Base-by-base conservation (phyloP, 257 asterid genomes). In the Pogostemon cablin region DNA sequence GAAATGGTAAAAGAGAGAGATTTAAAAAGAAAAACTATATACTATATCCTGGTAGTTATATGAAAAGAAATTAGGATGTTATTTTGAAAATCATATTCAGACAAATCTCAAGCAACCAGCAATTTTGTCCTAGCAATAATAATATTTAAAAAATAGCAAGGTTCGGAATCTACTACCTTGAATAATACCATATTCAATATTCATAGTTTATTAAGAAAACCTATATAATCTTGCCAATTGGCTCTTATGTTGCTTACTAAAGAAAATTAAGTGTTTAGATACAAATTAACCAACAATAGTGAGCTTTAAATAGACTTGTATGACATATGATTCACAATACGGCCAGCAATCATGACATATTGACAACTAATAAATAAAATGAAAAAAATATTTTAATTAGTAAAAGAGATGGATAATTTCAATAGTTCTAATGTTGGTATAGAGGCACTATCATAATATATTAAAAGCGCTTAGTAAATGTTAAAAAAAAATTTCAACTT, bases 1-100 rank as follows among this genome's bases (percentile, higher is more conserved):
- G 65, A 48, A 32, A 7, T 38, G 43, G 42, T 67, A 17, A 67
- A 48, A 65, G 3, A 48, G 48, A 65, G 53, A 50, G 9, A 52
- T 4, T 12, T 40, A 57, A 53, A 4, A 38, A 3, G 43, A 25
- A 9, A 15, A 6, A 41, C 1, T 0, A 15, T 10, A 25, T 25
- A 25, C 32, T 11, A 7, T 0, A 6, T 5, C 57, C 6, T 52
- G 32, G 58, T 11, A 6, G 55, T 49, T 49, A 49, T 49, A 3
- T 4, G 5, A 11, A 49, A 49, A 11, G 4, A 1, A 0, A 47
- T 3, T 5, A 47, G 4, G 32, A 25, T 25, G 25, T 20, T 20
- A 25, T 47, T 57, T 9, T 57, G 15, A 2, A 34, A 57, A 56
- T 20, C 3, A 56, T 56, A 7, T 32, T 52, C 44, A 41, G 44